Conservation (phyloP, 768 basidiomycete genomes). For the Imleria badia region DNA sequence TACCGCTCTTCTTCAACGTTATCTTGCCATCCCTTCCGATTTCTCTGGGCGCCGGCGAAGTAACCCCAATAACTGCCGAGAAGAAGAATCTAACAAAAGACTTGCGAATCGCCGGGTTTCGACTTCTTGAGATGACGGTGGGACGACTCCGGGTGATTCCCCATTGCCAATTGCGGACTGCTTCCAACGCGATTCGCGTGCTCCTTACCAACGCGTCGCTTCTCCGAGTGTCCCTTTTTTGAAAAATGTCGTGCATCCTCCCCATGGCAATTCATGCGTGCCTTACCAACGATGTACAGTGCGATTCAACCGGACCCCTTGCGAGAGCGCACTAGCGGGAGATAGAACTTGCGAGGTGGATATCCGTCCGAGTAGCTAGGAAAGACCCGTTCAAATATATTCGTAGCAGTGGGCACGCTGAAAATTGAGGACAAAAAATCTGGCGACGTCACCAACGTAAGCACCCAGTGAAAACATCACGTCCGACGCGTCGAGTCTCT, state of each 20-base stretch:
- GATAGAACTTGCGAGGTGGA: background rate
- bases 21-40: background rate
- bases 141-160: constrained; percentile 1
- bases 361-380: constrained; percentile 6
- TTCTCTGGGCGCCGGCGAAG: background rate
- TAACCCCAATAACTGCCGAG: background rate
- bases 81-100: background rate
- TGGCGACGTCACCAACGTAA: background rate
- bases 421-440: background rate
- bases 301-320: background rate
- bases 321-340: background rate
- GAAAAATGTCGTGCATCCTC: background rate
- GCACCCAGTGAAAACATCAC: background rate
- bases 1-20: background rate
- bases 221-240: background rate
- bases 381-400: background rate
- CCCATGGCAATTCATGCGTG: background rate
- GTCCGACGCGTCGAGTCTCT: background rate
- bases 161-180: background rate
- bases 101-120: constrained; percentile 4
- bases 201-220: constrained; percentile 2
- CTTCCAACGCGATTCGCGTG: constrained; percentile 4
- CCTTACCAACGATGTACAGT: background rate
- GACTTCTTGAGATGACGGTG: constrained; percentile 3
- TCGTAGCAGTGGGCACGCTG: background rate